Base-by-base conservation (phyloP, 768 basidiomycete genomes). In the Phanerochaete carnosa region DNA sequence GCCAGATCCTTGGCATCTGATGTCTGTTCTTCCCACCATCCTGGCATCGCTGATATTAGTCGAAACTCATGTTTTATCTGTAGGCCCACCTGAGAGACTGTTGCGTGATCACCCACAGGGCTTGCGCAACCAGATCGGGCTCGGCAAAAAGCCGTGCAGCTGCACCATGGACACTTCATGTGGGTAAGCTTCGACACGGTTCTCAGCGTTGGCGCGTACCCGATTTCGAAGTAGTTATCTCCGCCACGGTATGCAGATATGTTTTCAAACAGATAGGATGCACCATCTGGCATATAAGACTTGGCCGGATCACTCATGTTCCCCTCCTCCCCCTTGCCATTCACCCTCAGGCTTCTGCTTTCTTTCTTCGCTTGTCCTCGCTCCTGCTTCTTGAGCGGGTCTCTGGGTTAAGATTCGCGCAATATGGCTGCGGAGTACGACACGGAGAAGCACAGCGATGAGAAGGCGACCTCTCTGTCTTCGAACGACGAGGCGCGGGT, bases 1-100 rank as follows among this genome's bases (percentile, higher is more conserved):
- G 45, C 56, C 16, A 57, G 56, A 57, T 22, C 23, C 56, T 57
- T 57, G 56, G 56, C 56, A 57, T 57, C 45, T 57, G 56, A 57
- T 57, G 19, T 22, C 7, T 28, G 16, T 23, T 16, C 56, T 33
- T 57, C 45, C 51, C 51, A 52, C 51, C 8, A 11, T 19, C 49
- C 26, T 26, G 16, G 46, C 39, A 19, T 19, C 19, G 11, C 39
- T 19, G 15, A 35, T 43, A 7, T 7, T 19, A 4, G 11, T 19
- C 39, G 11, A 19, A 9, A 19, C 19, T 43, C 39, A 11, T 19
- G n/a, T 19, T 35, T 13, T 35, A 13, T 35, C 13, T 35, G 39
- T 43, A 43, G 39, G 39, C 19, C 39, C 39, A 43, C 8, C 39
- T 19, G 39, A 19, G 39, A 8, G 39, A 15, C 39, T 19, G 39